phyloP scores from a whole-genome alignment of 805 yeast species.

The Candida oleophila region DNA sequence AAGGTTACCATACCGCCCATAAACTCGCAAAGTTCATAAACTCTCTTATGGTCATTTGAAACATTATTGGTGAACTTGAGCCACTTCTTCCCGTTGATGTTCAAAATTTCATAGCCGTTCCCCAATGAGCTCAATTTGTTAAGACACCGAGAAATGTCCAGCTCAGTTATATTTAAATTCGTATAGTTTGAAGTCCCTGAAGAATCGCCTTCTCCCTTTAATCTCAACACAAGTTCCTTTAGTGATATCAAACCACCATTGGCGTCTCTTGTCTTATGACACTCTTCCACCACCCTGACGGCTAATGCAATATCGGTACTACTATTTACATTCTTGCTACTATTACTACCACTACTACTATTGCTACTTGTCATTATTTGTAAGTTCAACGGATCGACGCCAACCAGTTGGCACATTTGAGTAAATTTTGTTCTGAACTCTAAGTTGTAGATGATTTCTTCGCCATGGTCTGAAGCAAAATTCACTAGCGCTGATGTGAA shows the following conservation, averaged over 20 bases:
- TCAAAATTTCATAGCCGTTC: constrained; percentile 64
- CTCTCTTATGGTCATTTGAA: constrained; percentile 61
- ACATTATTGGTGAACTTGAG: constrained; percentile 32
- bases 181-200: constrained; percentile 23
- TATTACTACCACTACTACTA: constrained; percentile 46
- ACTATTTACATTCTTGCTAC: constrained; percentile 22
- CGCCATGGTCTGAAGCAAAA: constrained; percentile 71
- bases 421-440: constrained; percentile 71
- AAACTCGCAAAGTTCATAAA: constrained; percentile 73
- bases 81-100: constrained; percentile 58
- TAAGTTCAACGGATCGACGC: constrained; percentile 73
- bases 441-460: constrained; percentile 62
- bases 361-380: constrained; percentile 10
- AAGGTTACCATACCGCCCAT: constrained; percentile 71
- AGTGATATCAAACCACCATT: constrained; percentile 83
- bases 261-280: constrained; percentile 63
- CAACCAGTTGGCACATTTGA: constrained; percentile 73
- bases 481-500: constrained; percentile 76
- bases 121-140: constrained; percentile 57
- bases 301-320: constrained; percentile 52
- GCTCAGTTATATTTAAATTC: constrained; percentile 23
- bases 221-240: constrained; percentile 34
- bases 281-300: constrained; percentile 72
- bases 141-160: constrained; percentile 60
- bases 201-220: constrained; percentile 22